Percentiles rank a stretch among this genome's conserved stretches.
These are phyloP conservation scores for Euclidium syriacum DNA, from an alignment of 345 rosid species.

Conservation along the genomic window DNA sequence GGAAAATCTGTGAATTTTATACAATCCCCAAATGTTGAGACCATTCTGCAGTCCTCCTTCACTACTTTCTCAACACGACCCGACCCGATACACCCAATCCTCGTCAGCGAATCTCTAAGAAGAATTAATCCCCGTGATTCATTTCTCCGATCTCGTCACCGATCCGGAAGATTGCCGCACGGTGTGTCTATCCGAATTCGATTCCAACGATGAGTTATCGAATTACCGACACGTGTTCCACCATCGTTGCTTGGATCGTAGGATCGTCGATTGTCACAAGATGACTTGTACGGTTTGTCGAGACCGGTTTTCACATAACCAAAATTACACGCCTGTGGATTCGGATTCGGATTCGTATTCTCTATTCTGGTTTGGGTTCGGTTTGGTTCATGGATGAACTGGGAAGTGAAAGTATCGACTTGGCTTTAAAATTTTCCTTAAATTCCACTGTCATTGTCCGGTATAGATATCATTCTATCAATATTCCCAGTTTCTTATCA, in stretches of 20 bases:
- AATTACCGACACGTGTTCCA: conserved; percentile 69
- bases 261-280: conserved; percentile 55
- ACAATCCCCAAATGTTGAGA: too few relatives aligned
- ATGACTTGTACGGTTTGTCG: conserved; percentile 68
- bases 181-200: conserved; percentile 68
- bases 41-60: too few relatives aligned
- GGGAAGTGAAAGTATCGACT: too few relatives aligned
- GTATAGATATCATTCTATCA: too few relatives aligned
- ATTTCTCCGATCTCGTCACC: conserved; percentile 45
- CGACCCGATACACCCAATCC: background rate
- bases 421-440: too few relatives aligned
- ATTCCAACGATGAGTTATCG: conserved; percentile 40
- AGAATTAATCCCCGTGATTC: conserved; percentile 55
- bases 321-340: conserved; percentile 30
- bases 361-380: conserved; percentile 29
- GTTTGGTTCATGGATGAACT: background rate
- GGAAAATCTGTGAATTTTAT: conserved; percentile 92
- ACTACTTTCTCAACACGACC: too few relatives aligned
- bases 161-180: conserved; percentile 69
- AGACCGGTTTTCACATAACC: conserved; percentile 43
- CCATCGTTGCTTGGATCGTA: conserved; percentile 56
- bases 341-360: conserved; percentile 37
- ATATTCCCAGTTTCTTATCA: too few relatives aligned
- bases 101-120: conserved; percentile 40
- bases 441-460: too few relatives aligned